These are phyloP conservation scores for Pharus latifolius DNA, from an alignment of 176 grass and related monocot species.

Conservation along the genomic window DNA sequence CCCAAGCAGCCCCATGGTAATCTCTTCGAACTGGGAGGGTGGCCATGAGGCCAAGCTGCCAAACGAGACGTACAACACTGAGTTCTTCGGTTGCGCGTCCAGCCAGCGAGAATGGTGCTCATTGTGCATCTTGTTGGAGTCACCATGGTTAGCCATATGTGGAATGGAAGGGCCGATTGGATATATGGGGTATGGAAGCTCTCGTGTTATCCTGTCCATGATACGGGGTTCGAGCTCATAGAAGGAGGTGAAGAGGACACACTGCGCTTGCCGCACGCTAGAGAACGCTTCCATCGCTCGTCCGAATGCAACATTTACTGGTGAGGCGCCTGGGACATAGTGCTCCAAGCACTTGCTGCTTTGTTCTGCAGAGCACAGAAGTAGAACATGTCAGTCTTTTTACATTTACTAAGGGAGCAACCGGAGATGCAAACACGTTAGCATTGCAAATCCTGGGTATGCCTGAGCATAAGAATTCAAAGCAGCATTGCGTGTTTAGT, in stretches of 20 bases:
- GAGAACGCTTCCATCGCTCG: background rate
- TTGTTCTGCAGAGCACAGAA: background rate
- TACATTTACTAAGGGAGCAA: background rate
- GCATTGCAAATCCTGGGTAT: background rate
- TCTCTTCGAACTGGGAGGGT: constrained; percentile 32
- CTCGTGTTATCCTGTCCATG: constrained; percentile 1
- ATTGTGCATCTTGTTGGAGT: background rate
- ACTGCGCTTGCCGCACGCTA: constrained; percentile 34
- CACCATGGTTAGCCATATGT: background rate
- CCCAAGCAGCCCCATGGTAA: constrained; percentile 27
- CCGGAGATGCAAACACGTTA: background rate
- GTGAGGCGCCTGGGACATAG: constrained; percentile 13
- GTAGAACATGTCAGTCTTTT: background rate
- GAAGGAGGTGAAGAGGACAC: constrained; percentile 59
- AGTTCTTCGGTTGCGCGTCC: constrained; percentile 30
- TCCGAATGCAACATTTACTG: no score
- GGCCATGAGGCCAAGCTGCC: constrained; percentile 45
- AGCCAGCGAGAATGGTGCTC: constrained; percentile 30
- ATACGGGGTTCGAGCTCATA: constrained; percentile 34
- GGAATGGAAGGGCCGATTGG: constrained; percentile 40
- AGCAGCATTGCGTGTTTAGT: background rate
- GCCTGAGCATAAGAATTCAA: background rate
- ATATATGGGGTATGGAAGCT: constrained; percentile 23
- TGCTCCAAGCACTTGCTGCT: constrained; percentile 28
- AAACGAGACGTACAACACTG: constrained; percentile 58